phyloP scores from a whole-genome alignment of 495 filamentous ascomycete genomes.

The Podospora sp. region DNA sequence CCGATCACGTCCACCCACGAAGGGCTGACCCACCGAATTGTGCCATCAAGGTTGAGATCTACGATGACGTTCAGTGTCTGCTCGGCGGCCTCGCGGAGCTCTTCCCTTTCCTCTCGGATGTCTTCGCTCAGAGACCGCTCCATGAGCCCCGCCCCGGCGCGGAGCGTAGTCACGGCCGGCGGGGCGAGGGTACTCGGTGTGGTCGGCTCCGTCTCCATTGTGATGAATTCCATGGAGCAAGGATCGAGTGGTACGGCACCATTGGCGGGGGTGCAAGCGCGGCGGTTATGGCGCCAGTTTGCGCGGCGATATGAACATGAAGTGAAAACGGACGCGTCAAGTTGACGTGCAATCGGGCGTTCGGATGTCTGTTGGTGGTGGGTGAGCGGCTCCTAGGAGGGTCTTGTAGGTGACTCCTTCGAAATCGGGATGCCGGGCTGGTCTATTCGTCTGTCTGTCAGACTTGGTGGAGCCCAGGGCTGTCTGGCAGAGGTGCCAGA shows the following conservation, averaged over 20 bases:
- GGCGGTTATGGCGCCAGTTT: conserved; percentile 19
- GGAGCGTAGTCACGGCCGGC: conserved; percentile 51
- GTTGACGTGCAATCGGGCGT: background rate
- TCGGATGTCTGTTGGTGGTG: background rate
- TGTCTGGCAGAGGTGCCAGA: conserved; percentile 52
- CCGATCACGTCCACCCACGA: conserved; percentile 97
- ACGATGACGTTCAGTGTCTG: conserved; percentile 95
- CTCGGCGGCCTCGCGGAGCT: conserved; percentile 92
- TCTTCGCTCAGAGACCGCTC: conserved; percentile 57
- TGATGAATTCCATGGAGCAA: conserved; percentile 27
- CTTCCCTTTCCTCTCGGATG: conserved; percentile 75
- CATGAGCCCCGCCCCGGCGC: conserved; percentile 52
- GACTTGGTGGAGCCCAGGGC: conserved; percentile 27
- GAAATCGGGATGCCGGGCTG: conserved; percentile 16
- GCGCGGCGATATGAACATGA: background rate
- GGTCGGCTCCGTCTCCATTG: conserved; percentile 48
- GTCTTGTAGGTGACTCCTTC: conserved; percentile 18
- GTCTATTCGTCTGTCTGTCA: conserved; percentile 14
- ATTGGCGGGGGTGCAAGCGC: conserved; percentile 22
- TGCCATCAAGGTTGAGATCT: conserved; percentile 85
- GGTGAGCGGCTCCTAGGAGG: conserved; percentile 9
- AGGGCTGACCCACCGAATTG: conserved; percentile 91
- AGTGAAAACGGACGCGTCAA: background rate
- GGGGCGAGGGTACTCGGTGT: conserved; percentile 45
- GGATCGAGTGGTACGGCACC: conserved; percentile 18